Conservation (phyloP, 305 asterid species). For the Ilex paraguariensis region DNA sequence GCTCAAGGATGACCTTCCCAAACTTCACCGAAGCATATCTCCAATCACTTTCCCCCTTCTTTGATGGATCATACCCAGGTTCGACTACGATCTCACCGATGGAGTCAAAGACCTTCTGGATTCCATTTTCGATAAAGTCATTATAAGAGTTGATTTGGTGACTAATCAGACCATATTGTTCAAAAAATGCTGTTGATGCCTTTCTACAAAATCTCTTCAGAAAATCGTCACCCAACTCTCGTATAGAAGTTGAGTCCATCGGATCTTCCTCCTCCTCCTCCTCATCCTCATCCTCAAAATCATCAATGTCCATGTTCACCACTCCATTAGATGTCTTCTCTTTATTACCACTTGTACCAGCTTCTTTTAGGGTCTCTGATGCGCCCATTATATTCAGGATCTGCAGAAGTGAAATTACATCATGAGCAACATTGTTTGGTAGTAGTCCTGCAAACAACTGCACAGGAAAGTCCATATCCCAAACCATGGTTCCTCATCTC, state of each 20-base stretch:
- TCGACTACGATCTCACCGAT: constrained; percentile 68
- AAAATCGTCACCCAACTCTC: constrained; percentile 36
- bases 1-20: constrained; percentile 73
- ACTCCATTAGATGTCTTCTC: too few species aligned
- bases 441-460: too few species aligned
- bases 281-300: constrained; percentile 53
- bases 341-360: too few species aligned
- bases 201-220: constrained; percentile 56
- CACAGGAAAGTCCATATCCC: too few species aligned
- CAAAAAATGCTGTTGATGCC: constrained; percentile 68
- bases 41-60: constrained; percentile 83
- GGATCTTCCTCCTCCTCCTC: constrained; percentile 45
- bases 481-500: too few species aligned
- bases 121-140: constrained; percentile 61
- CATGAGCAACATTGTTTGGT: too few species aligned
- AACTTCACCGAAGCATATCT: constrained; percentile 63
- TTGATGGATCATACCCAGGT: constrained; percentile 85
- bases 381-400: too few species aligned
- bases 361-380: too few species aligned
- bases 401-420: too few species aligned
- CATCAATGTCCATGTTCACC: constrained; percentile 9
- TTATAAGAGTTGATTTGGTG: constrained; percentile 88
- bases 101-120: constrained; percentile 72
- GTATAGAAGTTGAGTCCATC: constrained; percentile 20
- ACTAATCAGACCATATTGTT: constrained; percentile 70